phyloP scores from a whole-genome alignment of 1,284 basidiomycete species.

The Cystobasidiaceae sp. region DNA sequence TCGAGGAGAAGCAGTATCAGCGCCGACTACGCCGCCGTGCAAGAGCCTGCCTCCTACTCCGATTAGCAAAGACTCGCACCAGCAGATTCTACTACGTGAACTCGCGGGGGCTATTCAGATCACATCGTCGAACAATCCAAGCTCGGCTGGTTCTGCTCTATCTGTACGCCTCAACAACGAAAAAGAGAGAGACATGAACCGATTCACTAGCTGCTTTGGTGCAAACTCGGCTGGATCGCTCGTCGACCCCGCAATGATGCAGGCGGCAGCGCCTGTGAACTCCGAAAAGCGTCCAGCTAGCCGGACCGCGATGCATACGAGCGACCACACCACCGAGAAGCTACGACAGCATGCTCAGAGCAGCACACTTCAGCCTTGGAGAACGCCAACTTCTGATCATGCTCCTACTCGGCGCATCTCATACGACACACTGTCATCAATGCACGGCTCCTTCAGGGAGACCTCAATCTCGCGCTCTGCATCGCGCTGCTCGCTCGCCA shows the following conservation, averaged over 20 bases:
- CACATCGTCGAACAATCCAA: not conserved
- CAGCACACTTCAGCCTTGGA: not conserved
- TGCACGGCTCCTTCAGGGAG: not conserved
- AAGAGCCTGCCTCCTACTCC: too few relatives aligned
- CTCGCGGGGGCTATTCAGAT: not conserved
- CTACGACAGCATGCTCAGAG: not conserved
- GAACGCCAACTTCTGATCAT: not conserved
- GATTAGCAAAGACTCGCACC: not conserved
- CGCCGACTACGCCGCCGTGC: too few relatives aligned
- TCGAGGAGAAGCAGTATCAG: not conserved
- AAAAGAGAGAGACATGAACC: not conserved
- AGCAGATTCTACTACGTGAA: not conserved
- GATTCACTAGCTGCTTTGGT: conserved; percentile 19
- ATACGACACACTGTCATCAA: not conserved
- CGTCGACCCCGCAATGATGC: conserved; percentile 6
- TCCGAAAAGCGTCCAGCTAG: not conserved
- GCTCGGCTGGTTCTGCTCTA: not conserved
- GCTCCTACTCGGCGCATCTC: not conserved
- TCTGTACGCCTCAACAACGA: not conserved
- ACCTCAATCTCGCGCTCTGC: not conserved
- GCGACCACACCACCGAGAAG: too few relatives aligned
- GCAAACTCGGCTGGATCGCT: not conserved
- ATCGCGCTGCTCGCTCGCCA: not conserved
- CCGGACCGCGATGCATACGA: too few relatives aligned
- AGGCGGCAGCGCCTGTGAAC: not conserved